These are phyloP conservation scores for Trametes villosa DNA, from an alignment of 768 basidiomycete species.

Conservation along the genomic window DNA sequence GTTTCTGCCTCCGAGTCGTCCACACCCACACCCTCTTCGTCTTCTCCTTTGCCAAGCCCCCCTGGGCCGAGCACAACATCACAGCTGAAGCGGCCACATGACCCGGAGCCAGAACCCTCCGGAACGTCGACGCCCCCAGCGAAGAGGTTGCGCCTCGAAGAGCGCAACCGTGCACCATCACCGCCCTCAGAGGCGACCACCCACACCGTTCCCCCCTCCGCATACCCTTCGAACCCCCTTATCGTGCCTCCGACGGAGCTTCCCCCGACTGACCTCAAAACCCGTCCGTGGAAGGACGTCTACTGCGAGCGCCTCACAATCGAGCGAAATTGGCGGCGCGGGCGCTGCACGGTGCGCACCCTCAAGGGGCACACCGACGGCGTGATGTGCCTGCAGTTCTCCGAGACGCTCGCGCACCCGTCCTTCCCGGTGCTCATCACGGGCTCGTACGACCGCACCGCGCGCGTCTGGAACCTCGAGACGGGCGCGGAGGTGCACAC, in stretches of 20 bases:
- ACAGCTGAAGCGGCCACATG: conserved; percentile 45
- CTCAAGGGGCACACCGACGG: conserved; percentile 94
- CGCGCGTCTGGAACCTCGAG: conserved; percentile 96
- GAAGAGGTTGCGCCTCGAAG: conserved; percentile 44
- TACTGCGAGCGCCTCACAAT: conserved; percentile 97
- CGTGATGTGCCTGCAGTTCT: conserved; percentile 96
- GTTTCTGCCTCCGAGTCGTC: conserved; percentile 47
- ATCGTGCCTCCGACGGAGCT: conserved; percentile 22
- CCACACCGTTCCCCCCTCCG: conserved; percentile 16
- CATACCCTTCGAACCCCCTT: conserved; percentile 33
- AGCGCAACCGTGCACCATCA: conserved; percentile 33
- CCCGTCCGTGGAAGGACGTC: conserved; percentile 97
- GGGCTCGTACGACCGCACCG: conserved; percentile 94
- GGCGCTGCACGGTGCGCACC: conserved; percentile 82
- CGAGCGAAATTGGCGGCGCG: conserved; percentile 97
- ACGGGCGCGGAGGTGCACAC: conserved; percentile 83
- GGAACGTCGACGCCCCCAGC: neutral
- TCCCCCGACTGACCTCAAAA: conserved; percentile 43
- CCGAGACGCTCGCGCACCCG: conserved; percentile 80
- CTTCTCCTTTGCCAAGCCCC: conserved; percentile 9
- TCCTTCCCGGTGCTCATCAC: conserved; percentile 95
- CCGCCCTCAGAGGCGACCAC: conserved; percentile 26
- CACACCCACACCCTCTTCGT: conserved; percentile 38
- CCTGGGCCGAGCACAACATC: conserved; percentile 26
- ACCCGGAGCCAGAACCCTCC: conserved; percentile 27